A percentile compares a stretch with the other conserved stretches of the same genome.
phyloP scores from a whole-genome alignment of 768 basidiomycete genomes.

The Aureoboletus auriporus region DNA sequence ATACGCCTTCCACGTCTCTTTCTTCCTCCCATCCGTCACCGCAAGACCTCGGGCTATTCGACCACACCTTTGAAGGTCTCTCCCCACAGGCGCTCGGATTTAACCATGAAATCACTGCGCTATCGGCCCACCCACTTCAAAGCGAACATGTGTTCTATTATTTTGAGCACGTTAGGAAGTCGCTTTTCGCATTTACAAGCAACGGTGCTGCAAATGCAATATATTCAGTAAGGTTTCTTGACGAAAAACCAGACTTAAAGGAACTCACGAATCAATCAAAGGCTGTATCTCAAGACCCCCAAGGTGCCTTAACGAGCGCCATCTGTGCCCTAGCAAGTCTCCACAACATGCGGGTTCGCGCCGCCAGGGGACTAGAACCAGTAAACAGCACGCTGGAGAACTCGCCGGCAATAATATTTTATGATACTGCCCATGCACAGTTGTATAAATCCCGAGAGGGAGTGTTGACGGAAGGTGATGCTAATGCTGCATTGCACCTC shows the following conservation, averaged over 20 bases:
- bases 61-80: constrained; percentile 32
- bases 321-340: constrained; percentile 74
- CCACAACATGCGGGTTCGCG: constrained; percentile 59
- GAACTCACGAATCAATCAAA: constrained; percentile 15
- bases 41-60: constrained; percentile 30
- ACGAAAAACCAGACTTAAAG: constrained; percentile 1
- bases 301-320: constrained; percentile 67
- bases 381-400: constrained; percentile 50
- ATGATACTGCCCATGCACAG: constrained; percentile 64
- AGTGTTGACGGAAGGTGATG: constrained; percentile 61
- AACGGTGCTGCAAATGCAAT: constrained; percentile 60
- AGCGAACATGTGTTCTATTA: constrained; percentile 68
- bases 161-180: constrained; percentile 64
- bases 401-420: constrained; percentile 59
- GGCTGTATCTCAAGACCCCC: constrained; percentile 60
- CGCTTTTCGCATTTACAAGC: constrained; percentile 63
- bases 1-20: constrained; percentile 31
- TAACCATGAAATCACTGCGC: constrained; percentile 14
- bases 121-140: constrained; percentile 43
- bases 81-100: constrained; percentile 29
- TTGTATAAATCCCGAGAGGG: constrained; percentile 54
- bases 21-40: constrained; percentile 34
- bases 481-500: constrained; percentile 75
- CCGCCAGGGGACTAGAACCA: constrained; percentile 58
- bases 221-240: constrained; percentile 51